Evolutionary conservation across 2,329 filamentous ascomycete genomes (phyloP), one percentile per base, ranked within the genome.

Genomic region (Neonectria coccinea): DNA sequence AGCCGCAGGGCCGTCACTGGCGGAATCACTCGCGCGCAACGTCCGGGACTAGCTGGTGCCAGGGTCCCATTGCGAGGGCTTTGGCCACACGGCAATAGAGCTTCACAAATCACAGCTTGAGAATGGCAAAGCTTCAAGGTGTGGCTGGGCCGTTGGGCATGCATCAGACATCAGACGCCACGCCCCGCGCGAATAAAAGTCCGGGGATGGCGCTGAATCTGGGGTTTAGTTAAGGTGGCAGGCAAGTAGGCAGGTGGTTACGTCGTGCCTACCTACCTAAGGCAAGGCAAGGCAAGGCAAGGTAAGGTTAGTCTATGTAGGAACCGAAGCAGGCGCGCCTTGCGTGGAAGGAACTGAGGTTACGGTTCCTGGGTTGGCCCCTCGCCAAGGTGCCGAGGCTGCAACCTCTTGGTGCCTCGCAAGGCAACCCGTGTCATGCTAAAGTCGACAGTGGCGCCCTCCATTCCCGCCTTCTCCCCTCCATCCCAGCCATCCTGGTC

Each of bases 331-430:
- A 33, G 18, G 48, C 47, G 25, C 45, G 12, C 10, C n/a, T 33
- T 29, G 27, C 29, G 9, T 20, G 20, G 18, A 14, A 20, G 48
- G 10, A 50, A 29, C 9, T n/a, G 36, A 39, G 25, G 5, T 31
- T 9, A 31, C 12, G 48, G 48, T 31, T 33, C 45, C 45, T 48
- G 45, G 25, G 14, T 48, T 20, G 29, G 29, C 47, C 48, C 12
- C 48, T 33, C 29, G 11, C 48, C n/a, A 51, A 51, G 16, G n/a
- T 51, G 27, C 48, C 48, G 48, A 51, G 27, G 48, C n/a, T 33
- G 29, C n/a, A n/a, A 31, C 25, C 25, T 50, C 18, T 50, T 18
- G 25, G 11, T 18, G 4, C 29, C 27, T 31, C 11, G 11, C 22
- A 27, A 22, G 42, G 42, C 42, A 14, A 8, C 18, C 42, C 12